phyloP scores from a whole-genome alignment of 73 alveolate species.

The Diophrys appendiculata region DNA sequence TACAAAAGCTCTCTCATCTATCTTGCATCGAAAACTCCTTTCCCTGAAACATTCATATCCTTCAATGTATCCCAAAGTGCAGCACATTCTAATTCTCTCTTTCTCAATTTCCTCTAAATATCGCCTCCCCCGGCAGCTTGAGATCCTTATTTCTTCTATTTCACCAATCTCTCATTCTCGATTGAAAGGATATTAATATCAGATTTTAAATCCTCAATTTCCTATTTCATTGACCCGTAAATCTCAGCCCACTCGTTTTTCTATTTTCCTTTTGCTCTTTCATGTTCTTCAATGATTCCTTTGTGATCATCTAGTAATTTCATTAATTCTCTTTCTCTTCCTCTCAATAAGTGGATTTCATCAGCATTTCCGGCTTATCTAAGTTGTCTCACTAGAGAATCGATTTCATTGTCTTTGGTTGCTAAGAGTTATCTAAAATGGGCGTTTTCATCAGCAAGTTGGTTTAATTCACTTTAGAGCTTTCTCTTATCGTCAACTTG shows the following conservation, averaged over 20 bases:
- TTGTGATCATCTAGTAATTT: not conserved
- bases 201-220: slow-evolving; percentile 37
- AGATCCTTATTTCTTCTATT: too few relatives aligned
- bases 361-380: not conserved
- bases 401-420: slow-evolving; percentile 10
- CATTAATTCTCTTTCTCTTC: slow-evolving; percentile 5
- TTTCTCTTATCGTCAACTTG: not conserved
- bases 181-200: slow-evolving; percentile 23
- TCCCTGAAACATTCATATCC: slow-evolving; percentile 39
- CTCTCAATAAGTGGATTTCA: slow-evolving; percentile 16
- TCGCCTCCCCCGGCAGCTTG: too few relatives aligned
- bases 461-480: not conserved
- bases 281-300: not conserved
- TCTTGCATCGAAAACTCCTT: slow-evolving; percentile 40
- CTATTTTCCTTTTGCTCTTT: slow-evolving; percentile 5
- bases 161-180: slow-evolving; percentile 37
- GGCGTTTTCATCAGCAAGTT: not conserved
- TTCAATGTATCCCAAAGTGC: slow-evolving; percentile 58
- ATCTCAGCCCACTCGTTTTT: slow-evolving; percentile 62
- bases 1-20: too few relatives aligned
- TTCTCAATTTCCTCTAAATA: slow-evolving; percentile 46
- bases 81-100: slow-evolving; percentile 55
- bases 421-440: not conserved
- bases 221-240: slow-evolving; percentile 51
- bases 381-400: not conserved